Evolutionary conservation across 163 green algal species (phyloP).

Genomic region (Chlorella variabilis): DNA sequence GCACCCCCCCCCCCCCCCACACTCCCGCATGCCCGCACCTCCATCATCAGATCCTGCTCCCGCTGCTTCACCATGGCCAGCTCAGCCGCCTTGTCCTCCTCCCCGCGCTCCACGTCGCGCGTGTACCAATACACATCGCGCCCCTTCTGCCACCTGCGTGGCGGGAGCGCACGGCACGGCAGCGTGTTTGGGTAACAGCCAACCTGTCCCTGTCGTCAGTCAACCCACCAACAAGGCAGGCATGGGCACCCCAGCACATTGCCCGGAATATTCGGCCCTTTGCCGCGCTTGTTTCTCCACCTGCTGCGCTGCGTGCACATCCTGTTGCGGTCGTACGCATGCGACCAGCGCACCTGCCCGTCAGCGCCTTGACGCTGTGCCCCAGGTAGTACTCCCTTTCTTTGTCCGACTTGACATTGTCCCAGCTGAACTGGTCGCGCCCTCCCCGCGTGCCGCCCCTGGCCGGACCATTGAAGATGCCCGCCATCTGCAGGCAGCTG

Average conservation of each 20-base stretch:
- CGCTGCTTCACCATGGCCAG: conserved; percentile 65
- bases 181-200: too few species aligned
- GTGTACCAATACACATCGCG: conserved; percentile 88
- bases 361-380: conserved; percentile 76
- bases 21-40: too few species aligned
- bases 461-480: conserved; percentile 63
- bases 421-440: conserved; percentile 79
- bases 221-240: too few species aligned
- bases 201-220: too few species aligned
- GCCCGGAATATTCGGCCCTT: too few species aligned
- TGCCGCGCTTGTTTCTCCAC: too few species aligned
- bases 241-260: too few species aligned
- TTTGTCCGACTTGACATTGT: conserved; percentile 77
- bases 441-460: conserved; percentile 55
- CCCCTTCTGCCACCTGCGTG: conserved; percentile 63
- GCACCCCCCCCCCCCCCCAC: too few species aligned
- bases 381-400: conserved; percentile 80
- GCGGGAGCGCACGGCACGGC: background rate
- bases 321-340: too few species aligned
- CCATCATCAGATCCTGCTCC: conserved; percentile 72
- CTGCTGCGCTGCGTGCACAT: too few species aligned
- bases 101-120: conserved; percentile 35
- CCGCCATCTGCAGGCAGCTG: conserved; percentile 38
- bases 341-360: conserved; percentile 50
- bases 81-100: conserved; percentile 45